These are phyloP conservation scores for Erigeron philadelphicus DNA, from an alignment of 140 eudicot genomes.

Conservation along the genomic window DNA sequence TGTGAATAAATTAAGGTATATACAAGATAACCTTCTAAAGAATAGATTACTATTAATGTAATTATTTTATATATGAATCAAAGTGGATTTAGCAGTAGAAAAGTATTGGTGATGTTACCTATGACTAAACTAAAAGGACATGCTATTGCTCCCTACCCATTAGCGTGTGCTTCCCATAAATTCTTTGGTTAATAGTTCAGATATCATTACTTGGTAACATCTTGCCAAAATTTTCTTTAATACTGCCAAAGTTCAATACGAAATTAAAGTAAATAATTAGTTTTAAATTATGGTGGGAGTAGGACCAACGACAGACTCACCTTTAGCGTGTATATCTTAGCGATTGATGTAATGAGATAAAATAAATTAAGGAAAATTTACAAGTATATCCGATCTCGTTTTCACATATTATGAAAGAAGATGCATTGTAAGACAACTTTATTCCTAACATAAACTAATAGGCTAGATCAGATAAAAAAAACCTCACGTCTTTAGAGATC, in stretches of 20 bases:
- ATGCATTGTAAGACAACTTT: no score
- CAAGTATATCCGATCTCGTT: not conserved
- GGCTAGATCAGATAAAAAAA: no score
- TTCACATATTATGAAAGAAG: no score
- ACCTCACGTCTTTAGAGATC: no score
- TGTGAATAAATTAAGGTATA: no score
- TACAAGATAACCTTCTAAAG: no score
- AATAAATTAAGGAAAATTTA: not conserved
- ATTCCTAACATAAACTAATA: no score
- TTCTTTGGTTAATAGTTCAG: conserved; percentile 17
- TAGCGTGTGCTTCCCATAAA: conserved; percentile 25
- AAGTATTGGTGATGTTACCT: conserved; percentile 24
- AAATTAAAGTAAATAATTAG: not conserved
- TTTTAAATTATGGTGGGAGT: conserved; percentile 8
- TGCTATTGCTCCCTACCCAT: conserved; percentile 13
- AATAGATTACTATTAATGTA: not conserved
- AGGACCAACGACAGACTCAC: not conserved
- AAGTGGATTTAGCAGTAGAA: not conserved
- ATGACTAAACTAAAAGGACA: conserved; percentile 21
- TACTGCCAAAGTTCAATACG: conserved; percentile 8
- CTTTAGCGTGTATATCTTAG: not conserved
- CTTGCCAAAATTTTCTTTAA: conserved; percentile 22
- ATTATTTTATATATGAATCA: conserved; percentile 14
- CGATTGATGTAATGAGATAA: not conserved
- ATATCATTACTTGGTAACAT: conserved; percentile 25